Base-by-base conservation (phyloP, 2,329 filamentous ascomycete species). In the Tolypocladium album region DNA sequence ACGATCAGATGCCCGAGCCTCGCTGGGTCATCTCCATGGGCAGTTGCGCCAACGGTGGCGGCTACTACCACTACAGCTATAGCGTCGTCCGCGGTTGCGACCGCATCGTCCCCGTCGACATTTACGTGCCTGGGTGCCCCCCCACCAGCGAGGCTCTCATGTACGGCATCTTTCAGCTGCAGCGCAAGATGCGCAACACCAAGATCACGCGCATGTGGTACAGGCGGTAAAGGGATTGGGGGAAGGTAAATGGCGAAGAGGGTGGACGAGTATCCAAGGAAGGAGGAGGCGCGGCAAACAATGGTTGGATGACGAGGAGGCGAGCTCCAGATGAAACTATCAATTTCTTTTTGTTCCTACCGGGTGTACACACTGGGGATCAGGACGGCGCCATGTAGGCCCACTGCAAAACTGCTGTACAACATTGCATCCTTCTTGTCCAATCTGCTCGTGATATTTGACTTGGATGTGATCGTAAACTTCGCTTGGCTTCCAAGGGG, bases 1-100 rank as follows among this genome's bases (percentile, higher is more conserved):
- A 96, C 78, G 92, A 96, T 75, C 92, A 96, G 80, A 96, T 96
- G 91, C 90, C 91, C 38, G 91, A 96, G 39, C 91, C 91, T 22
- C 83, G 88, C 70, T 96, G 90, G 90, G 90, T 93, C 67, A 74
- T 85, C 69, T 89, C 86, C 67, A 93, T 93, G 89, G 89, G 89
- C 15, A 89, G 86, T 69, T 93, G 89, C 73, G 89, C 89, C 62
- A 92, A 92, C 74, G 89, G 89, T 58, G 89, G 89, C 63, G 89
- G 89, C 59, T 93, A 93, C 78, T 92, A 93, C 74, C 89, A 93
- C 76, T 92, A 93, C 78, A 89, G 86, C 74, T 93, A 93, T 77
- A 85, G 81, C 65, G 89, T 92, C 50, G 85, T 87, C 53, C 81
- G 89, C 60, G 88, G 88, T 8, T 89, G 88, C 68, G 89, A 92